phyloP scores from a whole-genome alignment of 2,329 filamentous ascomycete genomes.

The Aspergillus japonicus region DNA sequence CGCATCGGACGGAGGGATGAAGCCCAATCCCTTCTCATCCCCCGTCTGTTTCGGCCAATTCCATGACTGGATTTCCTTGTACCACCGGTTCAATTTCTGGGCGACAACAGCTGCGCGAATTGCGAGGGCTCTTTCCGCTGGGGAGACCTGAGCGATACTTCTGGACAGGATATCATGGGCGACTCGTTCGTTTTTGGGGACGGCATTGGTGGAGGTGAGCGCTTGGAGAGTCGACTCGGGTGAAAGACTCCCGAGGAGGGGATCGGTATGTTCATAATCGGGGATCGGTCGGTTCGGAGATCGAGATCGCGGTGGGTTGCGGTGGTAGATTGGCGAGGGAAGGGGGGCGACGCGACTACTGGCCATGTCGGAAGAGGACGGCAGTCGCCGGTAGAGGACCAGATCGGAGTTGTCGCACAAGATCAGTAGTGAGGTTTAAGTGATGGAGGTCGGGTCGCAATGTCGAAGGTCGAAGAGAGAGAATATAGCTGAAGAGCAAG shows the following conservation, averaged over 20 bases:
- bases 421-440: slow-evolving; percentile 22
- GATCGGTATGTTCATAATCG: slow-evolving; percentile 43
- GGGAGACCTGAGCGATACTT: slow-evolving; percentile 57
- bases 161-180: slow-evolving; percentile 43
- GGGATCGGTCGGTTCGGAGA: slow-evolving; percentile 41
- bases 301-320: slow-evolving; percentile 35
- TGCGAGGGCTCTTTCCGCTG: slow-evolving; percentile 58
- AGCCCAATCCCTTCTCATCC: slow-evolving; percentile 42
- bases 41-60: slow-evolving; percentile 51
- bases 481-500: slow-evolving; percentile 31
- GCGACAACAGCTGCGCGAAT: slow-evolving; percentile 59
- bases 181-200: slow-evolving; percentile 37
- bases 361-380: slow-evolving; percentile 30
- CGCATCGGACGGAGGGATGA: slow-evolving; percentile 32
- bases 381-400: slow-evolving; percentile 11
- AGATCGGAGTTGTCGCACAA: neutral
- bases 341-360: slow-evolving; percentile 30
- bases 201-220: slow-evolving; percentile 45
- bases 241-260: slow-evolving; percentile 53
- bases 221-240: slow-evolving; percentile 55
- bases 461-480: slow-evolving; percentile 25
- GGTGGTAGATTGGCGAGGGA: slow-evolving; percentile 31
- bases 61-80: slow-evolving; percentile 59
- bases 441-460: slow-evolving; percentile 30
- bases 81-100: slow-evolving; percentile 59